phyloP scores from a whole-genome alignment of 345 rosid genomes.

The Lenwebbia sp. region DNA sequence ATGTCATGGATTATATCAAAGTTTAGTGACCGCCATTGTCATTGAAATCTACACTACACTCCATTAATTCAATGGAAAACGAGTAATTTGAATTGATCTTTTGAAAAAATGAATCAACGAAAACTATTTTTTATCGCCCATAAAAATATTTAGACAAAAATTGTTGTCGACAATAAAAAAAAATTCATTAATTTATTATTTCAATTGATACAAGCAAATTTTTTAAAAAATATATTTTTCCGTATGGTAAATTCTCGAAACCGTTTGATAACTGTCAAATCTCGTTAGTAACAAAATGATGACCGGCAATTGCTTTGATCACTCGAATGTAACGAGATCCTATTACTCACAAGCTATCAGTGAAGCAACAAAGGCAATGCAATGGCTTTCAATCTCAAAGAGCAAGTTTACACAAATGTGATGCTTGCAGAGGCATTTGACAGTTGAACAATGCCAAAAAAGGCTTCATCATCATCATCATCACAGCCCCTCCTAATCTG shows the following conservation, averaged over 20 bases:
- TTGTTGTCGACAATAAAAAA: too few relatives aligned
- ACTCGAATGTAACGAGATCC: background rate
- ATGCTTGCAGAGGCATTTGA: background rate
- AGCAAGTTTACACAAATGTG: background rate
- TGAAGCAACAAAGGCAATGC: background rate
- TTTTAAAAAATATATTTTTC: background rate
- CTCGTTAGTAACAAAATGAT: background rate
- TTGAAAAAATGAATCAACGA: too few relatives aligned
- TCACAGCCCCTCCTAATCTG: background rate
- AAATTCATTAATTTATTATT: background rate
- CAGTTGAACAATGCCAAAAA: background rate
- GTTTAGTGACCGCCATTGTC: too few relatives aligned
- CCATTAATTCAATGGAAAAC: too few relatives aligned
- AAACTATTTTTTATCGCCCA: too few relatives aligned
- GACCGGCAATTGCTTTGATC: background rate
- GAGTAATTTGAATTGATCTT: too few relatives aligned
- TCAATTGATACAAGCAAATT: background rate
- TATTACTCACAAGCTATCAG: background rate
- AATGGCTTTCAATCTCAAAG: background rate
- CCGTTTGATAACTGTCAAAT: background rate
- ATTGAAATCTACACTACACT: too few relatives aligned
- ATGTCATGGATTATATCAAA: too few relatives aligned
- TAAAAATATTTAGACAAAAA: too few relatives aligned
- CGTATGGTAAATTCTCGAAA: accelerated
- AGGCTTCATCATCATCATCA: background rate